Conservation (phyloP, 2,329 filamentous ascomycete genomes). For the Neofusicoccum parvum region DNA sequence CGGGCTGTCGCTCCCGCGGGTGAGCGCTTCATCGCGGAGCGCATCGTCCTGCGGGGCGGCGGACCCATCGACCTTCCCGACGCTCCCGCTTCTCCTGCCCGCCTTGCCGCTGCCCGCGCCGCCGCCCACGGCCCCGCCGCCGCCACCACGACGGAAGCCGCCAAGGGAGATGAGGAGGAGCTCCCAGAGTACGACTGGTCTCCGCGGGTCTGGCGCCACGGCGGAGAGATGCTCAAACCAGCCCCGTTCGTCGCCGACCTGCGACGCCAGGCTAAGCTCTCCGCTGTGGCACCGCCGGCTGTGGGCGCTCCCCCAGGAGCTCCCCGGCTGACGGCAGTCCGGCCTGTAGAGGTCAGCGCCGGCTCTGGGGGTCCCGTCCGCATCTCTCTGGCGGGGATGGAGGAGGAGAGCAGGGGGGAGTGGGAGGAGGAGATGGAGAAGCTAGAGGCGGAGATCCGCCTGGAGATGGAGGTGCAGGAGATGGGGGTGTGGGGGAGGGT, state of each 20-base stretch:
- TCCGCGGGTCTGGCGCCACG: slow-evolving; percentile 7
- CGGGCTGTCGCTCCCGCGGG: not conserved
- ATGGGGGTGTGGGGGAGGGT: not conserved
- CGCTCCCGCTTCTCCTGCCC: not conserved
- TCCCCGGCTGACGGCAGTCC: slow-evolving; percentile 5
- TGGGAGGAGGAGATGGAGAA: slow-evolving; percentile 11
- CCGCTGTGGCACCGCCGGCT: not conserved
- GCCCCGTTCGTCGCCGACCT: slow-evolving; percentile 2
- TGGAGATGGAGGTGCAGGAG: slow-evolving; percentile 10
- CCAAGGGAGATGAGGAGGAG: not conserved
- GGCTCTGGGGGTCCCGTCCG: not conserved
- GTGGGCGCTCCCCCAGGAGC: not conserved
- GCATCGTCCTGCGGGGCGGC: slow-evolving; percentile 11
- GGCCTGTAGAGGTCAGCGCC: not conserved
- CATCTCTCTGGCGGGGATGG: not conserved
- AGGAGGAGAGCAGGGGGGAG: slow-evolving; percentile 1
- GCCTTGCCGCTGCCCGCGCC: not conserved
- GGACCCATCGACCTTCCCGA: slow-evolving; percentile 4
- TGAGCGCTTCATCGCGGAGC: slow-evolving; percentile 8
- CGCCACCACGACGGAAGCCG: not conserved
- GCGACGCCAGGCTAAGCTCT: not conserved
- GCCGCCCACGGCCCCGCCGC: not conserved
- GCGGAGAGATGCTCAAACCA: not conserved
- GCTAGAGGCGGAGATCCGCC: slow-evolving; percentile 11
- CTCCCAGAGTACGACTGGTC: slow-evolving; percentile 10